phyloP scores from a whole-genome alignment of 768 basidiomycete genomes.

The Mycena metata region DNA sequence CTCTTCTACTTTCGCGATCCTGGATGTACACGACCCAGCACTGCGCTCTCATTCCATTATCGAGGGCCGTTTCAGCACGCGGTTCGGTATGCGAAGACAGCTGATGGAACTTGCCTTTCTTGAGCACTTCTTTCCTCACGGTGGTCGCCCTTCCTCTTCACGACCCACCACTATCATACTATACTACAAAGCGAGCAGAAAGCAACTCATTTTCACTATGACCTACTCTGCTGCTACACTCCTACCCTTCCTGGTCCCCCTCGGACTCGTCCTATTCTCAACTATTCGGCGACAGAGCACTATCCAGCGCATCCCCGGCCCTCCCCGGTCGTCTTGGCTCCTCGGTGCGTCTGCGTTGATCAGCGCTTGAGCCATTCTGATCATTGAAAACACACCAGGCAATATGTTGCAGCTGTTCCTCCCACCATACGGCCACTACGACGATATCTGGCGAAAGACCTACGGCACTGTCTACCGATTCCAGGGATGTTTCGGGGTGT shows the following conservation, averaged over 20 bases:
- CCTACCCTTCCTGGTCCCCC: constrained; percentile 27
- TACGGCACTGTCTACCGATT: constrained; percentile 31
- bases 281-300: constrained; percentile 22
- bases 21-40: constrained; percentile 10
- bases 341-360: constrained; percentile 23
- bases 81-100: constrained; percentile 20
- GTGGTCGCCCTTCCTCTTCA: constrained; percentile 17
- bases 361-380: constrained; percentile 23
- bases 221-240: constrained; percentile 27
- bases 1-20: constrained; percentile 19
- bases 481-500: constrained; percentile 34
- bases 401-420: constrained; percentile 32
- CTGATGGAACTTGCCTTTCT: constrained; percentile 6
- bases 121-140: constrained; percentile 23
- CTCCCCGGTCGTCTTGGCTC: constrained; percentile 30
- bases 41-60: constrained; percentile 19
- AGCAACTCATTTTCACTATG: constrained; percentile 21
- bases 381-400: constrained; percentile 26
- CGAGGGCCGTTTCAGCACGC: constrained; percentile 18
- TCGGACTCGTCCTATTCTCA: constrained; percentile 28
- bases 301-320: constrained; percentile 30
- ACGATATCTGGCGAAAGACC: constrained; percentile 29
- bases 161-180: constrained; percentile 26
- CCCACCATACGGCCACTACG: constrained; percentile 29
- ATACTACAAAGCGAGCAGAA: constrained; percentile 19